A percentile compares a stretch with the other conserved stretches of the same genome.
phyloP scores from a whole-genome alignment of 768 basidiomycete genomes.

The Pulveroboletus sp. region DNA sequence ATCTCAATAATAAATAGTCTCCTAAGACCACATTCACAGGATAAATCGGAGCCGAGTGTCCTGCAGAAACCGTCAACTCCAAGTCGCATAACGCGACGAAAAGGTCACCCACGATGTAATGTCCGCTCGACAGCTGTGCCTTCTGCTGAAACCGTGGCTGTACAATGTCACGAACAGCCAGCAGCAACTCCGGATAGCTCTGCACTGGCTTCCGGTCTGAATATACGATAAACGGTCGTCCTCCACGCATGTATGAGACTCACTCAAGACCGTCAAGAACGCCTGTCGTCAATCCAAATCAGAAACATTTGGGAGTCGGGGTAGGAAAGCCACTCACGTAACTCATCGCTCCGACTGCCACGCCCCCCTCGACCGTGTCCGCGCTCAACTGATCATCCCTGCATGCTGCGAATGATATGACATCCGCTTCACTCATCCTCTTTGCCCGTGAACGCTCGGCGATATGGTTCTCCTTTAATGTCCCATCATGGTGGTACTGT shows the following conservation, averaged over 20 bases:
- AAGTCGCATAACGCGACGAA: too few relatives aligned
- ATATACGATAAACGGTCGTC: not conserved
- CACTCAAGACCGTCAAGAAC: conserved; percentile 51
- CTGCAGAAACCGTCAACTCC: too few relatives aligned
- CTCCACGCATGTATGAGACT: conserved; percentile 7
- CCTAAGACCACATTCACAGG: conserved; percentile 24
- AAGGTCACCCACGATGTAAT: too few relatives aligned
- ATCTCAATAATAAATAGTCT: too few relatives aligned
- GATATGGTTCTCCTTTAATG: too few relatives aligned
- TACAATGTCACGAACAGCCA: conserved; percentile 54
- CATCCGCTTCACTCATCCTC: too few relatives aligned
- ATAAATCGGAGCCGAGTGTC: too few relatives aligned
- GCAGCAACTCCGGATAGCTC: conserved; percentile 61
- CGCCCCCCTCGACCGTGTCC: conserved; percentile 59
- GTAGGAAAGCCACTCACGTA: conserved; percentile 48
- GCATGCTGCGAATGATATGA: too few relatives aligned
- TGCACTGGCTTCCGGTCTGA: conserved; percentile 50
- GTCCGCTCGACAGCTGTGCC: conserved; percentile 71
- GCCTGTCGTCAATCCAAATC: conserved; percentile 41
- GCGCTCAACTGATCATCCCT: too few relatives aligned
- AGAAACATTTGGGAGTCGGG: not conserved
- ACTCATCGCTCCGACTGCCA: conserved; percentile 77
- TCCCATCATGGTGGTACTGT: conserved; percentile 61
- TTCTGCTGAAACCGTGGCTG: conserved; percentile 62
- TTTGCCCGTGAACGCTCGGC: too few relatives aligned